Evolutionary conservation across 805 yeast species (phyloP), one percentile per base, ranked within the genome.

Genomic region (Candida quercuum): DNA sequence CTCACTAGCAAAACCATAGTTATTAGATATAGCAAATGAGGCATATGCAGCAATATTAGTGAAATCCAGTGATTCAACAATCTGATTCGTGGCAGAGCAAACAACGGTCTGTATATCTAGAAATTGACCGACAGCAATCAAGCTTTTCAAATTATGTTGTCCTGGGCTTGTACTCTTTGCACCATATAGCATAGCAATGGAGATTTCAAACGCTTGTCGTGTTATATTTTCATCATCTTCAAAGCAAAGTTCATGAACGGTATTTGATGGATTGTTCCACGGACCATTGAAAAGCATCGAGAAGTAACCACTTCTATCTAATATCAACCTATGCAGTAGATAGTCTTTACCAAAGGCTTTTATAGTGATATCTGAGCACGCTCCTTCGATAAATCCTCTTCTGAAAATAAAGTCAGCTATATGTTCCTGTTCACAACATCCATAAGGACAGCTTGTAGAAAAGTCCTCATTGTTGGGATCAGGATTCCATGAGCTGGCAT

Each of bases 81-180:
- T 60, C 27, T 47, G 45, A 14, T 64, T 67, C 0, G 75, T 68
- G 4, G 75, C 64, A 0, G 59, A 45, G 26, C 71, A 66, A 4
- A 71, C 75, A 11, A 71, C 51, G 15, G 67, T 69, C 2, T 63
- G 62, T 18, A 76, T 58, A 28, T 66, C 76, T 28, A 75, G 49
- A 43, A 67, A 75, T 42, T 68, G 74, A 1, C 78, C 76, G 13
- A 69, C 56, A 1, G 75, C 74, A 37, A 75, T 62, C 64, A 74
- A 59, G 14, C 60, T 60, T 36, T 61, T 54, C 2, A 74, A 60
- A n/a, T 62, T 55, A 18, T 52, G 41, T 16, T 48, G 54, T 34
- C 67, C 72, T 13, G 56, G 53, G 16, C 49, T 49, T 4, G 49
- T 32, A 35, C 65, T 62, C 4, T 49, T 33, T 1, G 63, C 65